Base-by-base conservation (phyloP, 768 basidiomycete species). In the Piloderma croceum region DNA sequence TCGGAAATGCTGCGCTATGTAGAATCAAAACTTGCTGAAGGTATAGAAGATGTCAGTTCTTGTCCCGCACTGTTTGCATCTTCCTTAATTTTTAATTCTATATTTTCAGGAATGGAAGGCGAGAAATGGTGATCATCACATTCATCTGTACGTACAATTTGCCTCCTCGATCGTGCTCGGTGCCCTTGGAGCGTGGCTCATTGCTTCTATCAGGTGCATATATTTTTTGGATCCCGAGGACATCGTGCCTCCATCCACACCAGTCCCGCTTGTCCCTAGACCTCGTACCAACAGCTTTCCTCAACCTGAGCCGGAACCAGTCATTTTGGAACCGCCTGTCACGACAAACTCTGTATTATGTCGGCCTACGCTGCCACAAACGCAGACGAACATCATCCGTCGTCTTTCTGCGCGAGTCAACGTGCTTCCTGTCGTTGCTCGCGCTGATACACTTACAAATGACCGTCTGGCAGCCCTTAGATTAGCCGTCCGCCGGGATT, bases 161-260 rank as follows among this genome's bases (percentile, higher is more conserved):
- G 27, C n/a, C n/a, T n/a, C n/a, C n/a, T n/a, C n/a, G n/a, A n/a
- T n/a, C n/a, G n/a, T n/a, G n/a, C n/a, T n/a, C n/a, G n/a, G n/a
- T n/a, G n/a, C n/a, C n/a, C n/a, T n/a, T n/a, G n/a, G n/a, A n/a
- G n/a, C n/a, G n/a, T 43, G 39, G 41, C 45, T 39, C 35, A 53
- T 46, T 50, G 35, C 23, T 43, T 50, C 38, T 29, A 48, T 41
- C 64, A 89, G 87, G 44, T 90, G 87, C 54, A 79, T 90, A 44
- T 90, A 90, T 66, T 86, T 90, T 64, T 68, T 90, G 63, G 84
- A 90, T 72, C 88, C 88, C 40, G 83, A 86, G 68, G 58, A 71
- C 59, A 86, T 90, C 51, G 71, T 86, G 44, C 83, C 84, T 41
- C 82, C 81, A 24, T 74, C 73, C 18, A 81, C 78, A 31, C 79